phyloP scores from a whole-genome alignment of 2,329 filamentous ascomycete species.

The Ceratocystis cubensis region DNA sequence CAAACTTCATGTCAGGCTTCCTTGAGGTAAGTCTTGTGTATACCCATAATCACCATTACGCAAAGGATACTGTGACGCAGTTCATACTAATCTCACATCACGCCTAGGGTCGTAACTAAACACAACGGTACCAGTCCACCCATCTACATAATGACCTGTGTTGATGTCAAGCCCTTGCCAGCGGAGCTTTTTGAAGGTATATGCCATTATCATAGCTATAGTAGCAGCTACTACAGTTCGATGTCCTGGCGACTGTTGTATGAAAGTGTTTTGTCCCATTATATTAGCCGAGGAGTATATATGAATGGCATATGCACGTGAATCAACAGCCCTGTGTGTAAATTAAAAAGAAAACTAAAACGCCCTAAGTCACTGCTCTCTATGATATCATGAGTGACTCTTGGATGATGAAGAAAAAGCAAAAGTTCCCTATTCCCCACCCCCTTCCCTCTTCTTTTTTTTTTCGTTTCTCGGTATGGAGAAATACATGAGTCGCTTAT shows the following conservation, averaged over 20 bases:
- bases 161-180: slow-evolving; percentile 2
- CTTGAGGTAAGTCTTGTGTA: slow-evolving; percentile 57
- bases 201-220: slow-evolving; percentile 7
- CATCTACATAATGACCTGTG: neutral
- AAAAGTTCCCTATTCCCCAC: neutral
- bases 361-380: slow-evolving; percentile 16
- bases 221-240: slow-evolving; percentile 7
- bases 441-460: neutral
- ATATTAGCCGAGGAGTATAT: slow-evolving; percentile 1
- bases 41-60: neutral
- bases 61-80: neutral
- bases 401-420: slow-evolving; percentile 9
- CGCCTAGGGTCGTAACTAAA: slow-evolving; percentile 44
- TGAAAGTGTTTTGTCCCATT: slow-evolving; percentile 4
- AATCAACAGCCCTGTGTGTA: slow-evolving; percentile 14
- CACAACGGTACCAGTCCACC: slow-evolving; percentile 1
- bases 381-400: slow-evolving; percentile 12
- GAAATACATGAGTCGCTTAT: slow-evolving; percentile 11
- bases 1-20: slow-evolving; percentile 88
- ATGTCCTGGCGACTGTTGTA: slow-evolving; percentile 9
- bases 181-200: slow-evolving; percentile 4
- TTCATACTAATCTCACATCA: slow-evolving; percentile 8
- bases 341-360: slow-evolving; percentile 13
- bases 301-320: neutral
- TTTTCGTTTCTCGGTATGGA: neutral